Conservation (phyloP, 805 yeast genomes). For the Barnettozyma siamensis region DNA sequence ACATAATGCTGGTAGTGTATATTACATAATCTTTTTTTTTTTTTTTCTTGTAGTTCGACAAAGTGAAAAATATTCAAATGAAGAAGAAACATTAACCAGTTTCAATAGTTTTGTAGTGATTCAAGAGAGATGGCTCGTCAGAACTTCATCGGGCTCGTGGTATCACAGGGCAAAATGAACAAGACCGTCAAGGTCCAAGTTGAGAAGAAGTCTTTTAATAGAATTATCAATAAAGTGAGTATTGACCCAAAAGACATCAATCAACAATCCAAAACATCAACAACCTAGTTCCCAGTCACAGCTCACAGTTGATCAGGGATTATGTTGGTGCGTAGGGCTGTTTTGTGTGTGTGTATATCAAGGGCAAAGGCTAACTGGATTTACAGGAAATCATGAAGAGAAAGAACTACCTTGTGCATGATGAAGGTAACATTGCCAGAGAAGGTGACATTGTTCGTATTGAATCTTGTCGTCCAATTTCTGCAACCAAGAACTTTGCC, state of each 20-base stretch:
- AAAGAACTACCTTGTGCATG: constrained; percentile 87
- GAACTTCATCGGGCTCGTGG: constrained; percentile 86
- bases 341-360: no score
- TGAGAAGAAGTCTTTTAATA: constrained; percentile 67
- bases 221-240: constrained; percentile 50
- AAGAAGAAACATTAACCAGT: not conserved
- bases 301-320: no score
- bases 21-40: no score
- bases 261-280: no score
- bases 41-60: not conserved
- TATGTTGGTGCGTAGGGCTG: no score
- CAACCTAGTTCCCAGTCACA: no score
- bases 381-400: constrained; percentile 57
- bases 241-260: no score
- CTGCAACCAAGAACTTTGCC: constrained; percentile 79
- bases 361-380: not conserved
- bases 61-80: not conserved
- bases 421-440: constrained; percentile 83
- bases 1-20: no score
- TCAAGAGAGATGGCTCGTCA: constrained; percentile 67
- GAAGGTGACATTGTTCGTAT: constrained; percentile 96
- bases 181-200: constrained; percentile 94
- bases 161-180: constrained; percentile 93
- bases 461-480: constrained; percentile 80
- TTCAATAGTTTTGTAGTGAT: no score